These are phyloP conservation scores for Vitis vinifera DNA, from an alignment of 164 flowering plant genomes.

Conservation along the genomic window ASM3070453v1 NC_081821.1:1854001-1854500, in stretches of 20 bases:
- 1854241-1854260: neutral
- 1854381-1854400: conserved; percentile 60
- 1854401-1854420: conserved; percentile 47
- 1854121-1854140: no score
- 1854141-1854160: no score
- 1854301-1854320: conserved; percentile 60
- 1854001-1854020: no score
- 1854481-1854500: conserved; percentile 55
- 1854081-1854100: no score
- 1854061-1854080: no score
- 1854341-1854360: conserved; percentile 39
- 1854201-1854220: neutral
- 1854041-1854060: no score
- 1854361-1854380: conserved; percentile 35
- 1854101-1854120: no score
- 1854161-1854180: neutral
- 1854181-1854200: neutral
- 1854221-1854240: no score
- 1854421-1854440: conserved; percentile 26
- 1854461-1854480: conserved; percentile 49
- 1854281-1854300: conserved; percentile 53
- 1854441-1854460: conserved; percentile 18
- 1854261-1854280: neutral
- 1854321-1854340: conserved; percentile 81
- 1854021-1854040: no score